A percentile compares a stretch with the other conserved stretches of the same genome.
Conservation (phyloP, 139 green algal genomes). For the Chlamydomonas eustigma region DNA sequence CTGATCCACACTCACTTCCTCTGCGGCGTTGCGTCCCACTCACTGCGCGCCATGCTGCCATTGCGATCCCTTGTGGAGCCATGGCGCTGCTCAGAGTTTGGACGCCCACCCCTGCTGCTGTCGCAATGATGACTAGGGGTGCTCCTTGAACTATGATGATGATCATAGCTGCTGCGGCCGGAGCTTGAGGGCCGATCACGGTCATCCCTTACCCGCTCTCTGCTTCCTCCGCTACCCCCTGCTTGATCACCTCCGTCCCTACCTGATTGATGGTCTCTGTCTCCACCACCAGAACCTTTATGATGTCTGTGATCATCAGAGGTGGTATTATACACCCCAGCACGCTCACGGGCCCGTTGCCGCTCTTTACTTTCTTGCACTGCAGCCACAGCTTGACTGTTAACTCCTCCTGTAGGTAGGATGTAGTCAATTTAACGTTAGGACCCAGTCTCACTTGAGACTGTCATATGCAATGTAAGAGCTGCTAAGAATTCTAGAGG, state of each 20-base stretch:
- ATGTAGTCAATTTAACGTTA: too few relatives aligned
- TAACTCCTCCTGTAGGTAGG: neutral
- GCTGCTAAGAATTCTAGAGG: too few relatives aligned
- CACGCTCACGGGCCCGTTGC: neutral
- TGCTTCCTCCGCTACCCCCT: slow-evolving; percentile 16
- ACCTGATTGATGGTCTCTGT: too few relatives aligned
- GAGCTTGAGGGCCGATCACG: neutral
- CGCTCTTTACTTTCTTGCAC: neutral
- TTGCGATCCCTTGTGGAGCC: neutral
- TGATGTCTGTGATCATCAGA: slow-evolving; percentile 4
- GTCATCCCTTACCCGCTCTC: neutral
- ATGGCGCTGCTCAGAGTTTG: neutral
- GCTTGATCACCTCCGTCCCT: neutral
- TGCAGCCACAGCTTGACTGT: neutral
- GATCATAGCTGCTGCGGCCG: neutral
- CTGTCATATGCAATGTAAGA: too few relatives aligned
- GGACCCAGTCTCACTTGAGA: too few relatives aligned
- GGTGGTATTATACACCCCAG: neutral
- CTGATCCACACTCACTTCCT: slow-evolving; percentile 7
- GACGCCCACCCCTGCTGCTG: neutral
- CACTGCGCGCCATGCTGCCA: slow-evolving; percentile 8
- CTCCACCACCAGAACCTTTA: neutral
- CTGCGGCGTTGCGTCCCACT: slow-evolving; percentile 32
- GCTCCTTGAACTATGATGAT: neutral
- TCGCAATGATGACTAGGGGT: slow-evolving; percentile 6